These are phyloP conservation scores for Omphalotus guepiniiformis DNA, from an alignment of 768 basidiomycete genomes.

Conservation along the genomic window DNA sequence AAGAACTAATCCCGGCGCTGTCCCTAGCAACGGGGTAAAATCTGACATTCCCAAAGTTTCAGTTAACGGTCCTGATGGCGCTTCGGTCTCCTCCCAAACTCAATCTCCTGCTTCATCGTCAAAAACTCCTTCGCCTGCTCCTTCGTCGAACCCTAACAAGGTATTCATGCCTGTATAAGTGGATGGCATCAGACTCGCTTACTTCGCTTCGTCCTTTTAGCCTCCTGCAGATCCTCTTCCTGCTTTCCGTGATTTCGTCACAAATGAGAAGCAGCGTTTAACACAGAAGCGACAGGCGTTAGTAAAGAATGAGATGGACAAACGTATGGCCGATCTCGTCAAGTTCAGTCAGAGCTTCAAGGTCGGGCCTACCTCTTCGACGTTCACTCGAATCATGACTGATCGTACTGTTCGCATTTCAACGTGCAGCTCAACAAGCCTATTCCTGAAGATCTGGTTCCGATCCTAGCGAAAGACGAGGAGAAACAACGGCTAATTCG, in stretches of 20 bases:
- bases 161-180: conserved; percentile 30
- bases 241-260: conserved; percentile 91
- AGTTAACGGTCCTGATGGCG: conserved; percentile 75
- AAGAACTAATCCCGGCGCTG: conserved; percentile 31
- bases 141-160: conserved; percentile 46
- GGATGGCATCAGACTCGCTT: background rate
- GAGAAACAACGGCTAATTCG: conserved; percentile 81
- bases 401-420: too few relatives aligned
- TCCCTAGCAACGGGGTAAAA: conserved; percentile 27
- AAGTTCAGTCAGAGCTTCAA: conserved; percentile 95
- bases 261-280: conserved; percentile 83
- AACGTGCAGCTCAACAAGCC: conserved; percentile 78
- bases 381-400: background rate
- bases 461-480: conserved; percentile 91
- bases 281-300: conserved; percentile 88
- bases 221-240: conserved; percentile 72
- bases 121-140: conserved; percentile 64
- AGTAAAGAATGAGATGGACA: conserved; percentile 92
- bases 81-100: conserved; percentile 38
- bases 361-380: conserved; percentile 41
- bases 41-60: conserved; percentile 68
- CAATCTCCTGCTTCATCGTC: conserved; percentile 41
- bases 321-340: conserved; percentile 86
- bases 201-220: conserved; percentile 26
- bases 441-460: conserved; percentile 90